phyloP scores from a whole-genome alignment of 1,284 basidiomycete species.

The Ustilago sp. region DNA sequence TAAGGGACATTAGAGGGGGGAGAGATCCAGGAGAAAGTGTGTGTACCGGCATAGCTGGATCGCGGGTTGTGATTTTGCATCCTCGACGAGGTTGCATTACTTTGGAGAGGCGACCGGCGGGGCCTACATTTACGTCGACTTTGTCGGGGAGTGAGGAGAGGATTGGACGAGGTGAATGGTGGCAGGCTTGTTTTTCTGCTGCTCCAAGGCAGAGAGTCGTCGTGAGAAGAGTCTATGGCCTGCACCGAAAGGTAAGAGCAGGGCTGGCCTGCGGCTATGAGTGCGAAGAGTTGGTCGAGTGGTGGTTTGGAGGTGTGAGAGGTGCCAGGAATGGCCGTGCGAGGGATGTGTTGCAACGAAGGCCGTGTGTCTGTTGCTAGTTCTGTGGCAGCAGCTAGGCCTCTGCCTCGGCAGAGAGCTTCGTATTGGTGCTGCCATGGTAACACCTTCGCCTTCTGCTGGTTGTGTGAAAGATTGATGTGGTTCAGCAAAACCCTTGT shows the following conservation, averaged over 20 bases:
- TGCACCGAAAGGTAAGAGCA: not conserved
- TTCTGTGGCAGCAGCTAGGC: not conserved
- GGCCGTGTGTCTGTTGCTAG: not conserved
- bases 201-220: constrained; percentile 8
- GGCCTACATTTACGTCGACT: constrained; percentile 55
- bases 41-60: constrained; percentile 65
- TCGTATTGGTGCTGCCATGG: not conserved
- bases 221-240: not conserved
- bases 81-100: constrained; percentile 47
- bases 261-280: not conserved
- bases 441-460: not conserved
- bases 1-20: constrained; percentile 70
- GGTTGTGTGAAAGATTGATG: not conserved
- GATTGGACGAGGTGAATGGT: constrained; percentile 17
- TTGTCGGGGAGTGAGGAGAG: constrained; percentile 54
- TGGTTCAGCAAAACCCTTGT: not conserved
- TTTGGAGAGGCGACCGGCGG: constrained; percentile 59
- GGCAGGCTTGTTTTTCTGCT: constrained; percentile 21
- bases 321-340: not conserved
- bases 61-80: constrained; percentile 58
- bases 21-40: constrained; percentile 66
- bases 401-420: not conserved
- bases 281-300: not conserved
- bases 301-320: not conserved
- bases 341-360: not conserved